A percentile compares a stretch with the other conserved stretches of the same genome.
Conservation (phyloP, 2,329 filamentous ascomycete genomes). For the Lasiodiplodia sp. region DNA sequence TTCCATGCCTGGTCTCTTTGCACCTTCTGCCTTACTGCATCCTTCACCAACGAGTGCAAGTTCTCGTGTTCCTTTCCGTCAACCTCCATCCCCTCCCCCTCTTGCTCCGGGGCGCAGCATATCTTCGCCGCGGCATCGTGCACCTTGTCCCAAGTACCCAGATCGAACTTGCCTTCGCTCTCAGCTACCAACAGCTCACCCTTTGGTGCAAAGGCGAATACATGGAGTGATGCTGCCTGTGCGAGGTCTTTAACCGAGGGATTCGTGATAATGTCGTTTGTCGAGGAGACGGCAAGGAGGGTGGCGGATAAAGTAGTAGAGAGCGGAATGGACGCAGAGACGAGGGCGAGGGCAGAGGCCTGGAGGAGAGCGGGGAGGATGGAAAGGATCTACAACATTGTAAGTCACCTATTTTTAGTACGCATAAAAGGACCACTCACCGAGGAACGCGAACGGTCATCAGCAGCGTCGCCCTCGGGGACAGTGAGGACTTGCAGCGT, state of each 20-base stretch:
- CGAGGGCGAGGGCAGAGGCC: constrained; percentile 79
- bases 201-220: constrained; percentile 78
- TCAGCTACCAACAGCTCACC: constrained; percentile 78
- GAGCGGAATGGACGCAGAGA: constrained; percentile 83
- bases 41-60: constrained; percentile 49
- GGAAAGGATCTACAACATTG: constrained; percentile 68
- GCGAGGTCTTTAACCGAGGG: constrained; percentile 70
- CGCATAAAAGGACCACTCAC: background rate
- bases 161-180: constrained; percentile 80
- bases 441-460: constrained; percentile 63
- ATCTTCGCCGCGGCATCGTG: constrained; percentile 69
- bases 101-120: constrained; percentile 61
- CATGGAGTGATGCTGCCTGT: constrained; percentile 75
- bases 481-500: constrained; percentile 77
- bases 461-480: constrained; percentile 71
- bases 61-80: constrained; percentile 43
- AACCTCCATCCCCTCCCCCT: constrained; percentile 50
- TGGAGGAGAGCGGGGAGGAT: constrained; percentile 85
- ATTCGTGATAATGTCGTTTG: constrained; percentile 47
- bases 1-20: constrained; percentile 52
- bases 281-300: constrained; percentile 64
- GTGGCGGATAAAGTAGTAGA: constrained; percentile 73
- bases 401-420: background rate
- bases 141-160: constrained; percentile 77
- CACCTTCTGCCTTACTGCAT: constrained; percentile 50